These are phyloP conservation scores for Apiospora arundinis DNA, from an alignment of 2,329 filamentous ascomycete genomes.

Conservation along the genomic window DNA sequence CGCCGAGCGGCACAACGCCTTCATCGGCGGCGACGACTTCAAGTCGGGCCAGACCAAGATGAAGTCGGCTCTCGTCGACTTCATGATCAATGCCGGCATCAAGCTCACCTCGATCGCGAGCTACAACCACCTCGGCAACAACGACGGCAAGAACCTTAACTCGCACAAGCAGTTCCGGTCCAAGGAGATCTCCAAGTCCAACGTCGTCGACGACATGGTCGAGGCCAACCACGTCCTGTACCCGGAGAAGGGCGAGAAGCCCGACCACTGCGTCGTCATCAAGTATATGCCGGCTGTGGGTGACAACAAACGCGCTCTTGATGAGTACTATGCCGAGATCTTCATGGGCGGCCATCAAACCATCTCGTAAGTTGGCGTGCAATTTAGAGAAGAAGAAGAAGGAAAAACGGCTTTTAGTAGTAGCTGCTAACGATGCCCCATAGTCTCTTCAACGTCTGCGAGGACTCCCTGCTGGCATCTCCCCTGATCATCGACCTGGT, in stretches of 20 bases:
- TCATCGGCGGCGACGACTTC: conserved; percentile 98
- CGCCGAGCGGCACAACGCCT: conserved; percentile 84
- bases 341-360: conserved; percentile 99
- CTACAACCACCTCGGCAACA: conserved; percentile 99
- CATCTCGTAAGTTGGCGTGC: conserved; percentile 68
- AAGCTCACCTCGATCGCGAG: conserved; percentile 98
- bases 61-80: conserved; percentile 98
- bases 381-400: not conserved
- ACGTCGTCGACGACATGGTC: conserved; percentile 99
- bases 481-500: conserved; percentile 98
- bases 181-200: conserved; percentile 99
- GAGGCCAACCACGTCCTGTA: conserved; percentile 93
- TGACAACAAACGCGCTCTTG: conserved; percentile 97
- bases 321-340: conserved; percentile 99
- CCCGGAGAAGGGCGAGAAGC: conserved; percentile 82
- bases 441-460: conserved; percentile 97
- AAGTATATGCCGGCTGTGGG: conserved; percentile 99
- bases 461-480: conserved; percentile 94
- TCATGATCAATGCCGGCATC: conserved; percentile 97
- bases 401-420: conserved; percentile 25
- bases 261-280: conserved; percentile 95
- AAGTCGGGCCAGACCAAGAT: conserved; percentile 99
- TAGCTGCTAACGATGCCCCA: not conserved
- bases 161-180: conserved; percentile 98
- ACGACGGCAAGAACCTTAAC: conserved; percentile 98